Percentiles rank a stretch among this genome's conserved stretches.
phyloP scores from a whole-genome alignment of 208 protist genomes.

The Leishmania braziliensis region DNA sequence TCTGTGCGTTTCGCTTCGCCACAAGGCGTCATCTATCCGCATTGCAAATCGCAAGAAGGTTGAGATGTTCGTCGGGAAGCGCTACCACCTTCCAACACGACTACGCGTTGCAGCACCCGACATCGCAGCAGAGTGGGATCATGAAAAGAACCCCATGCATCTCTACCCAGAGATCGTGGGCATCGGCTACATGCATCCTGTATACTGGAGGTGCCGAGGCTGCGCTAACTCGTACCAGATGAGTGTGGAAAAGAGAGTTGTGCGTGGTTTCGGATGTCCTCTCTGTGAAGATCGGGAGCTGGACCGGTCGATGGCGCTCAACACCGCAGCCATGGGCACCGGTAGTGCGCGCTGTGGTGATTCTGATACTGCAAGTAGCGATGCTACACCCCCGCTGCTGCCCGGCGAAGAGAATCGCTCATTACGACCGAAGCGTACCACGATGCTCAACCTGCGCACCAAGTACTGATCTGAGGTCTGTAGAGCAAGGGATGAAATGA shows the following conservation, averaged over 20 bases:
- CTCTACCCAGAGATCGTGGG: slow-evolving; percentile 87
- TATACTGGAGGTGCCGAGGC: slow-evolving; percentile 75
- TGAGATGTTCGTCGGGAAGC: slow-evolving; percentile 85
- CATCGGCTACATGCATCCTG: slow-evolving; percentile 73
- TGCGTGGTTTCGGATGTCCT: slow-evolving; percentile 80
- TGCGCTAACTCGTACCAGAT: slow-evolving; percentile 70
- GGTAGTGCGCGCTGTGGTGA: neutral
- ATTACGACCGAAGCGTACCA: slow-evolving; percentile 74
- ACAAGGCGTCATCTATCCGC: slow-evolving; percentile 47
- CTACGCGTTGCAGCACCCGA: slow-evolving; percentile 84
- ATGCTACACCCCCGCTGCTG: slow-evolving; percentile 19
- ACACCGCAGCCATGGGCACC: neutral
- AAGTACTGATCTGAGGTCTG: slow-evolving; percentile 57
- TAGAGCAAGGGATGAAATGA: neutral
- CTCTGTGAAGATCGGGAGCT: slow-evolving; percentile 35
- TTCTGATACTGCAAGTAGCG: neutral
- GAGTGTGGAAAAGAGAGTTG: slow-evolving; percentile 91
- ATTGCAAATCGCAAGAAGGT: slow-evolving; percentile 87
- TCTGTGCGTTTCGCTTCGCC: slow-evolving; percentile 3
- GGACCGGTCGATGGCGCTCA: slow-evolving; percentile 5
- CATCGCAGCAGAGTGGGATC: slow-evolving; percentile 89
- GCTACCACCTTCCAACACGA: slow-evolving; percentile 84
- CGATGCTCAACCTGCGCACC: slow-evolving; percentile 81
- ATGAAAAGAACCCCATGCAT: slow-evolving; percentile 80
- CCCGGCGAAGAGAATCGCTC: slow-evolving; percentile 64